phyloP scores from a whole-genome alignment of 495 filamentous ascomycete species.

The Chaetomium cochliodes region DNA sequence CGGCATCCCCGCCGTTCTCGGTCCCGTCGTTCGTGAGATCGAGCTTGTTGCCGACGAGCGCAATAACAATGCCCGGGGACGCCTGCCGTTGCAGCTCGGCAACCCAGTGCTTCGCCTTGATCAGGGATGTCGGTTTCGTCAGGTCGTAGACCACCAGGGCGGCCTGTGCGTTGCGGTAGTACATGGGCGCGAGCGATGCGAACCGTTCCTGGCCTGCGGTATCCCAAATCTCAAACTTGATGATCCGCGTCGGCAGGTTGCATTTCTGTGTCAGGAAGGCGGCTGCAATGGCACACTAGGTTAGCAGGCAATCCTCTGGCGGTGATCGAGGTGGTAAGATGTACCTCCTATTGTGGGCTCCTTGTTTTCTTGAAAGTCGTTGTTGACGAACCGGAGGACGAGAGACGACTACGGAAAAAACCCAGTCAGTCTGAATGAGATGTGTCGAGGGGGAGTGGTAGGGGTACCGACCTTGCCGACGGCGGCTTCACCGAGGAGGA shows the following conservation, averaged over 20 bases:
- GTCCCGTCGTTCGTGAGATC: slow-evolving; percentile 69
- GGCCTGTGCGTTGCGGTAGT: slow-evolving; percentile 98
- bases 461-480: slow-evolving; percentile 79
- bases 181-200: slow-evolving; percentile 96
- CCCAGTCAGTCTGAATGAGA: slow-evolving; percentile 26
- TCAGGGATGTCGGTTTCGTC: slow-evolving; percentile 91
- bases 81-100: slow-evolving; percentile 96
- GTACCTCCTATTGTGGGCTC: slow-evolving; percentile 98
- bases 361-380: slow-evolving; percentile 99
- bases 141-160: slow-evolving; percentile 99
- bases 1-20: slow-evolving; percentile 42
- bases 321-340: slow-evolving; percentile 26
- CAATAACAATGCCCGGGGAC: slow-evolving; percentile 96
- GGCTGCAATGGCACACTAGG: slow-evolving; percentile 51
- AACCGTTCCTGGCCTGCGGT: slow-evolving; percentile 98
- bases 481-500: slow-evolving; percentile 92
- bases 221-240: slow-evolving; percentile 99
- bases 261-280: slow-evolving; percentile 99
- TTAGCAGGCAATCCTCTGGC: slow-evolving; percentile 14
- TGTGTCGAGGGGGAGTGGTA: background rate
- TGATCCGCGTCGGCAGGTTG: slow-evolving; percentile 89
- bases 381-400: slow-evolving; percentile 97
- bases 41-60: slow-evolving; percentile 95
- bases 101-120: slow-evolving; percentile 98
- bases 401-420: slow-evolving; percentile 73